Conservation (phyloP, 352 stramenopile genomes). For the Globisporangium viniferum region DNA sequence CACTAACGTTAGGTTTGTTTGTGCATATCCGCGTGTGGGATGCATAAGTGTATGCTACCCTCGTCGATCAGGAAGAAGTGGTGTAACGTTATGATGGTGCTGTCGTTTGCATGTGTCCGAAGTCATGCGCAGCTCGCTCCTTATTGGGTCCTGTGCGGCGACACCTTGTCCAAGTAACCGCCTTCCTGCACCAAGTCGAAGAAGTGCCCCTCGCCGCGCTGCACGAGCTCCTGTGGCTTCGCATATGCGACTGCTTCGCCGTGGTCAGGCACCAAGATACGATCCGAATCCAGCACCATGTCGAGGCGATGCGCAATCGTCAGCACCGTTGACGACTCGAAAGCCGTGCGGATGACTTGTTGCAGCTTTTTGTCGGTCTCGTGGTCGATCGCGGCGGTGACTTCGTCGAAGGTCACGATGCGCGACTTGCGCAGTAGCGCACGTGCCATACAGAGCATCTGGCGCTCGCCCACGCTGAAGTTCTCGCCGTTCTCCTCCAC, state of each 20-base stretch:
- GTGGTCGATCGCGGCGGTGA: constrained; percentile 77
- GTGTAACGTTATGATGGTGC: too few species aligned
- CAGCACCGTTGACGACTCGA: constrained; percentile 89
- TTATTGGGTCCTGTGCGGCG: not conserved
- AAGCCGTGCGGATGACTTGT: constrained; percentile 75
- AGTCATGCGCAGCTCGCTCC: not conserved
- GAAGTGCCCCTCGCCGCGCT: constrained; percentile 19
- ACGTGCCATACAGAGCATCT: constrained; percentile 89
- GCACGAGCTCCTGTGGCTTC: constrained; percentile 42
- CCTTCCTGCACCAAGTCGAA: constrained; percentile 25
- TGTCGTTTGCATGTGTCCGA: not conserved
- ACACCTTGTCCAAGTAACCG: constrained; percentile 19
- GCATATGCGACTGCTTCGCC: constrained; percentile 70
- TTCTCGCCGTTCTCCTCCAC: constrained; percentile 81
- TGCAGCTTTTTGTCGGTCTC: constrained; percentile 67
- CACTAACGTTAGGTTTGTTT: too few species aligned
- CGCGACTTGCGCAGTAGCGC: constrained; percentile 73
- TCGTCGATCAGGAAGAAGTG: too few species aligned
- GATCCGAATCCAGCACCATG: constrained; percentile 92
- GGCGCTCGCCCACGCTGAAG: constrained; percentile 73
- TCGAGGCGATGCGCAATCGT: constrained; percentile 97
- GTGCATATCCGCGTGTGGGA: too few species aligned
- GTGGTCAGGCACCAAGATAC: constrained; percentile 70
- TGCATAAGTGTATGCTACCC: too few species aligned
- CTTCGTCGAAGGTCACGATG: constrained; percentile 73